A percentile compares a stretch with the other conserved stretches of the same genome.
Evolutionary conservation across 192 early-diverging fungal genomes (phyloP).

Genomic region (Irineochytrium annulatum): DNA sequence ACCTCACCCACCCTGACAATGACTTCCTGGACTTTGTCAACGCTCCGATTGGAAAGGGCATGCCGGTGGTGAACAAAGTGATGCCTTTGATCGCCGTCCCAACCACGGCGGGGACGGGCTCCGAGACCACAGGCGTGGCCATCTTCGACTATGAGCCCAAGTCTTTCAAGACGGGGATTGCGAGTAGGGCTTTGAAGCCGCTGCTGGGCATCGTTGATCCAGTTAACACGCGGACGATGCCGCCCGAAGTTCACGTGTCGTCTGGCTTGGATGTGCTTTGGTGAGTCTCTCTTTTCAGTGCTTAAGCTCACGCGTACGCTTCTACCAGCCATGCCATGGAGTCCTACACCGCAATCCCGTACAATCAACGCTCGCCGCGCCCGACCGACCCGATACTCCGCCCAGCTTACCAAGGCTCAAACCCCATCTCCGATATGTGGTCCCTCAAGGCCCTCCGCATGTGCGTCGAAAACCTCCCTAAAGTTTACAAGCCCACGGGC

Average conservation of each 20-base stretch:
- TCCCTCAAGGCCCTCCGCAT: slow-evolving; percentile 72
- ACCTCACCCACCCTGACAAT: slow-evolving; percentile 72
- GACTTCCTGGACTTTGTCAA: slow-evolving; percentile 91
- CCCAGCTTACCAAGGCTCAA: slow-evolving; percentile 89
- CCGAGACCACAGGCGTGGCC: slow-evolving; percentile 87
- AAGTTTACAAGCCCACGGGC: slow-evolving; percentile 66
- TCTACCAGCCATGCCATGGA: slow-evolving; percentile 73
- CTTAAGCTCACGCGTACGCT: not conserved
- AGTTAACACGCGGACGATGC: slow-evolving; percentile 82
- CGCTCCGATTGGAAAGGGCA: slow-evolving; percentile 83
- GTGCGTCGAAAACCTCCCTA: slow-evolving; percentile 74
- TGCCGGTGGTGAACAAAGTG: slow-evolving; percentile 65
- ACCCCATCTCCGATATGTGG: slow-evolving; percentile 92
- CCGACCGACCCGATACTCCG: slow-evolving; percentile 76
- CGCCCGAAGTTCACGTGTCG: slow-evolving; percentile 76
- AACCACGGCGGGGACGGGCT: slow-evolving; percentile 68
- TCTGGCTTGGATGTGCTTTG: slow-evolving; percentile 82
- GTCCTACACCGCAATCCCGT: slow-evolving; percentile 88
- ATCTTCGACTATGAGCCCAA: slow-evolving; percentile 86
- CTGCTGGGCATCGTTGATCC: slow-evolving; percentile 84
- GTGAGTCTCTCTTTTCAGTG: slow-evolving; percentile 22
- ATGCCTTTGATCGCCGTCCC: slow-evolving; percentile 74
- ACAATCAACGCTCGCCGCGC: slow-evolving; percentile 67
- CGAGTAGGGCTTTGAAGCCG: slow-evolving; percentile 77
- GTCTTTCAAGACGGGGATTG: slow-evolving; percentile 86